Base-by-base conservation (phyloP, 2,329 filamentous ascomycete species). In the Fusarium ramigenum region DNA sequence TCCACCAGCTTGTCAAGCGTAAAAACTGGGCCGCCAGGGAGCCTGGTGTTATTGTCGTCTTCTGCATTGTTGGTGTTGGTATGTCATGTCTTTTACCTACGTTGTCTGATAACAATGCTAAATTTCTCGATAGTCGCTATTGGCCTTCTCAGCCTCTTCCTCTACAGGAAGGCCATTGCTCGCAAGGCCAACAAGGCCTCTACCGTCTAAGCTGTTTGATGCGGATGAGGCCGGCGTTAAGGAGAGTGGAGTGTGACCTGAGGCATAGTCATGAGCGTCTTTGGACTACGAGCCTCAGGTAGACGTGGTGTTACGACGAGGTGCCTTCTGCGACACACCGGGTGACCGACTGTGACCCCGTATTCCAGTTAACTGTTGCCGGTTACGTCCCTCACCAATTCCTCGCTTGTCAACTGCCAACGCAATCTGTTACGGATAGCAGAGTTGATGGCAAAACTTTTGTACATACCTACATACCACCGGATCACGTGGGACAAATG, bases 51-150 rank as follows among this genome's bases (percentile, higher is more conserved):
- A 79, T 85, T 68, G 80, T 84, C 59, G 84, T 85, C 73, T 84
- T 85, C 76, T 82, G 79, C 77, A 85, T 85, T 60, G 79, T 85
- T 72, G 82, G 80, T 66, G 59, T 84, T 57, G 82, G 82, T 84
- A 82, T 52, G 82, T 60, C n/a, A 28, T 28, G 21, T 37, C 37
- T 57, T 12, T n/a, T 30, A n/a, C 30, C 28, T n/a, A 44, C 28
- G 21, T 14, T 23, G 21, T 19, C n/a, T 23, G 18, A 11, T 23
- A 16, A 60, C 19, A n/a, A 34, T 70, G 53, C 77, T 79, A 66
- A 79, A 47, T 43, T 3, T 32, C 10, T 36, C 34, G 12, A 16
- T 56, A 82, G 83, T 85, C 57, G 82, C 72, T 56, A 59, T 79
- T 62, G 79, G 70, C 60, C 56, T 85, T 23, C 56, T 80, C 49